These are phyloP conservation scores for Russula sp. DNA, from an alignment of 768 basidiomycete species.

Conservation along the genomic window DNA sequence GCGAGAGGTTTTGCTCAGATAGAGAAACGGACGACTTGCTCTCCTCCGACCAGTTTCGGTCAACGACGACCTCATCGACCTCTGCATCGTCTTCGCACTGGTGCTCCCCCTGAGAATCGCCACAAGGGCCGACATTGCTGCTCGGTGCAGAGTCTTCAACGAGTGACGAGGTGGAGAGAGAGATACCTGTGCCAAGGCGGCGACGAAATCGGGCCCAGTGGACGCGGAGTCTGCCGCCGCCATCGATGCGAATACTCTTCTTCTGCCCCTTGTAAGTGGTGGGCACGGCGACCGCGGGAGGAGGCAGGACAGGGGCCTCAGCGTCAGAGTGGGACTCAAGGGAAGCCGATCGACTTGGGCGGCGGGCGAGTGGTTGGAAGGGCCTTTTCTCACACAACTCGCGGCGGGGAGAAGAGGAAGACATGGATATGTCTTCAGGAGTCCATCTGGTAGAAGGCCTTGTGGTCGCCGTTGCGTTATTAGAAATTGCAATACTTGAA, in stretches of 20 bases:
- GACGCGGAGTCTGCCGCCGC: slow-evolving; percentile 28
- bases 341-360: not conserved
- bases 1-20: slow-evolving; percentile 42
- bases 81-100: slow-evolving; percentile 33
- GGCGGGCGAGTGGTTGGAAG: not conserved
- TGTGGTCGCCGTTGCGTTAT: slow-evolving; percentile 1
- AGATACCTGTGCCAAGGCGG: slow-evolving; percentile 48
- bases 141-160: slow-evolving; percentile 25
- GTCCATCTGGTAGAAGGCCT: slow-evolving; percentile 15
- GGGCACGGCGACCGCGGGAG: slow-evolving; percentile 15
- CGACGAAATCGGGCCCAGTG: slow-evolving; percentile 47
- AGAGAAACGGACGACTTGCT: slow-evolving; percentile 45
- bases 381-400: not conserved
- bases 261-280: slow-evolving; percentile 27
- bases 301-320: slow-evolving; percentile 11
- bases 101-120: slow-evolving; percentile 27
- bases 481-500: not conserved
- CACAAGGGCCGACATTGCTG: slow-evolving; percentile 25
- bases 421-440: slow-evolving; percentile 15
- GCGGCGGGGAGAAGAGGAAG: not conserved
- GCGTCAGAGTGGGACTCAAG: not conserved
- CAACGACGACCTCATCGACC: slow-evolving; percentile 71
- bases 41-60: slow-evolving; percentile 59
- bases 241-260: slow-evolving; percentile 34
- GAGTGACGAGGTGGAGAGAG: slow-evolving; percentile 38